Conservation (phyloP, 257 asterid species). For the Verbascum thapsus region DNA sequence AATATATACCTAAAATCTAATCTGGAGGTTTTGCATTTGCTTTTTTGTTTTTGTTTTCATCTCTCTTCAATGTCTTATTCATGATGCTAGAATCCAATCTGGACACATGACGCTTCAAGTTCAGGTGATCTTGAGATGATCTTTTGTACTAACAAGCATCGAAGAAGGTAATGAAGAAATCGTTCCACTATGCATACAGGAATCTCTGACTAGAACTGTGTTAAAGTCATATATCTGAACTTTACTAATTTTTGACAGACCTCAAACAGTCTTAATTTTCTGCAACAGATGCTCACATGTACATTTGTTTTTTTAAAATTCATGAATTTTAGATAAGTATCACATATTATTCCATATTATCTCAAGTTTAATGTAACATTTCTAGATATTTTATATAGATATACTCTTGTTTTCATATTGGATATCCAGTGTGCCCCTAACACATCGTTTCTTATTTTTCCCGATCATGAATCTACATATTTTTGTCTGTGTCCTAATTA, state of each 20-base stretch:
- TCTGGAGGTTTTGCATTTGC: background rate
- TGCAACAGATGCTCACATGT: too few species aligned
- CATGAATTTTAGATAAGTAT: too few species aligned
- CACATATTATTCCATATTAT: too few species aligned
- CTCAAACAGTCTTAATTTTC: background rate
- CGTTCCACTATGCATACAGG: background rate
- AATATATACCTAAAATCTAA: background rate
- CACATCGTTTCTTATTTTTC: background rate
- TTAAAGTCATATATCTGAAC: background rate
- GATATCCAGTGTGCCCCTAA: background rate
- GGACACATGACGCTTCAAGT: conserved; percentile 74
- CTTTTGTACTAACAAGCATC: conserved; percentile 32
- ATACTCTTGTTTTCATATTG: background rate
- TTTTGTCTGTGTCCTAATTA: background rate
- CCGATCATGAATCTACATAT: background rate
- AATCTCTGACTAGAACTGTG: background rate
- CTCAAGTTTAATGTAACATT: too few species aligned
- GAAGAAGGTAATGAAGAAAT: conserved; percentile 63
- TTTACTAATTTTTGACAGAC: background rate
- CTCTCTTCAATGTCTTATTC: conserved; percentile 28
- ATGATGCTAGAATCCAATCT: conserved; percentile 52
- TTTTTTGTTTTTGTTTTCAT: conserved; percentile 17
- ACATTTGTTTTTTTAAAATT: too few species aligned
- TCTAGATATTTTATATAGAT: too few species aligned
- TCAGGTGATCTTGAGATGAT: conserved; percentile 50